These are phyloP conservation scores for Peronospora belbahrii DNA, from an alignment of 352 stramenopile genomes.

Conservation along the genomic window DNA sequence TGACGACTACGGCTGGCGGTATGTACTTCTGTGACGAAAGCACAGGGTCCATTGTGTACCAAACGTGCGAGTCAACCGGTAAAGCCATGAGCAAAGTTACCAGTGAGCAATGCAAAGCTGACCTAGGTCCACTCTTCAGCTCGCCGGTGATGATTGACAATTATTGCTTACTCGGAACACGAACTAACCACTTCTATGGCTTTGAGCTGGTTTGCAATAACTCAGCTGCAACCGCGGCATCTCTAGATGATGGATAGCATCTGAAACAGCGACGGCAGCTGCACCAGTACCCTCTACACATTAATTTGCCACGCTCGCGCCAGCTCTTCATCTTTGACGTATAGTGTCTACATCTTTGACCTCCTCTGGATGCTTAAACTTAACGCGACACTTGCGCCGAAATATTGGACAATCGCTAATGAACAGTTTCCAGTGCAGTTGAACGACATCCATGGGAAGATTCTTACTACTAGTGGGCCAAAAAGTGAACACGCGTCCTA, in stretches of 20 bases:
- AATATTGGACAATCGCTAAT: no score
- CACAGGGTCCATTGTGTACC: slow-evolving; percentile 26
- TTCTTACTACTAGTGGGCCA: no score
- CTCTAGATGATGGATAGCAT: not conserved
- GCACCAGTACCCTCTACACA: not conserved
- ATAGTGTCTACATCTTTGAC: slow-evolving; percentile 29
- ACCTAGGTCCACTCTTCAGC: slow-evolving; percentile 42
- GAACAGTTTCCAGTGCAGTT: no score
- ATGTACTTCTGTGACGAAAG: slow-evolving; percentile 38
- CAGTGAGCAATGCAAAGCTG: not conserved
- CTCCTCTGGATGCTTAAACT: no score
- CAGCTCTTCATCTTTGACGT: not conserved
- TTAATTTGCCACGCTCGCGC: not conserved
- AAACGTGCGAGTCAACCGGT: slow-evolving; percentile 9
- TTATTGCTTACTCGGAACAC: slow-evolving; percentile 41
- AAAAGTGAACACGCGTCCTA: no score
- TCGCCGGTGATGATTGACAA: slow-evolving; percentile 44
- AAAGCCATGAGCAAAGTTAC: not conserved
- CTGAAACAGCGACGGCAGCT: no score
- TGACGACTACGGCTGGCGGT: slow-evolving; percentile 31
- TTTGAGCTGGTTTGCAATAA: slow-evolving; percentile 18
- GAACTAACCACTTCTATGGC: slow-evolving; percentile 36
- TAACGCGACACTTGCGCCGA: no score
- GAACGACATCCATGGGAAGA: no score
- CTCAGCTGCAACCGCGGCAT: not conserved